A percentile compares a stretch with the other conserved stretches of the same genome.
Evolutionary conservation across 2,329 filamentous ascomycete species (phyloP).

Genomic region (Colletotrichum sp.): DNA sequence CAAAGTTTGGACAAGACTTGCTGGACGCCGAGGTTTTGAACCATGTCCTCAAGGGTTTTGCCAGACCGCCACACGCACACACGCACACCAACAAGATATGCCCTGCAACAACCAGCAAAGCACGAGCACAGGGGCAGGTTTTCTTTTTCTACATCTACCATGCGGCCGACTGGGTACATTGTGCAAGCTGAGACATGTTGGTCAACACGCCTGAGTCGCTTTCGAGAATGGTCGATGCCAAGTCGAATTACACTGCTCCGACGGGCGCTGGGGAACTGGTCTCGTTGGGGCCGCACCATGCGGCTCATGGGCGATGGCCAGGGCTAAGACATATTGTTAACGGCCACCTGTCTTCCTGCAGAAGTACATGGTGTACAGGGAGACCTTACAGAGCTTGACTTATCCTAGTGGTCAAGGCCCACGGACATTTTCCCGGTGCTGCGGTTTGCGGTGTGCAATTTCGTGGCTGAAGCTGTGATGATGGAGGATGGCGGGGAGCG

Average conservation of each 20-base stretch:
- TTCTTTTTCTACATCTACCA: neutral
- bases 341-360: neutral
- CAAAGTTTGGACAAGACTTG: neutral
- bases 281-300: neutral
- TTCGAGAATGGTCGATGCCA: neutral
- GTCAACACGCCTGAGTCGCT: neutral
- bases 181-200: neutral
- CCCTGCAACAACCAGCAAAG: neutral
- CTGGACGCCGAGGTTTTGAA: neutral
- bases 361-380: neutral
- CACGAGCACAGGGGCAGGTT: neutral
- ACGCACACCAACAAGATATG: neutral
- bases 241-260: neutral
- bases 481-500: neutral
- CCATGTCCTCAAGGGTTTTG: neutral
- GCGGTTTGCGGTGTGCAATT: neutral
- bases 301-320: neutral
- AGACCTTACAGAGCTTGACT: neutral
- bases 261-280: neutral
- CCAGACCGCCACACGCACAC: neutral
- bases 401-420: neutral
- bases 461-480: neutral
- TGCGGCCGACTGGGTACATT: neutral
- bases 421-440: neutral
- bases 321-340: neutral